phyloP scores from a whole-genome alignment of 225 moss, liverwort and hornwort genomes.

The Thuidium tamariscinum region DNA sequence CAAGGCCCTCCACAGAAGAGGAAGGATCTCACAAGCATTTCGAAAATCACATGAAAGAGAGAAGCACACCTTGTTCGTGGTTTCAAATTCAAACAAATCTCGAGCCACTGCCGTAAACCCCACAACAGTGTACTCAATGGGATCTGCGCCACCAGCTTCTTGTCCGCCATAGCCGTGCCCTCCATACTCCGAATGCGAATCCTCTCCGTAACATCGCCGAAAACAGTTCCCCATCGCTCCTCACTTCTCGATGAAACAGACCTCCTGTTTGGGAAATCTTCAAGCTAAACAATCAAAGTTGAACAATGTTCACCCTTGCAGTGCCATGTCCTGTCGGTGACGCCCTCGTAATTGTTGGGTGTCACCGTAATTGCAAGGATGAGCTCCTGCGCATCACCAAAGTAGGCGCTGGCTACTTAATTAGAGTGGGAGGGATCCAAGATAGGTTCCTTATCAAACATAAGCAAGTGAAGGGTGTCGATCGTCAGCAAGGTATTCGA shows the following conservation, averaged over 20 bases:
- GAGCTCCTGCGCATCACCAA: not conserved
- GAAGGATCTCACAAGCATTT: not conserved
- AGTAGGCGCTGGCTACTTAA: not conserved
- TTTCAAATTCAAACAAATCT: slow-evolving; percentile 30
- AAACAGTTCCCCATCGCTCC: slow-evolving; percentile 32
- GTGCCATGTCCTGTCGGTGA: not conserved
- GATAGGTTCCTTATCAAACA: not conserved
- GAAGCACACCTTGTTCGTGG: slow-evolving; percentile 15
- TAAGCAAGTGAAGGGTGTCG: no score
- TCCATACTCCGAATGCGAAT: not conserved
- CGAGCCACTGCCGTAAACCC: slow-evolving; percentile 30
- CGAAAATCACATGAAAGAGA: not conserved
- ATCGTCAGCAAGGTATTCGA: not conserved
- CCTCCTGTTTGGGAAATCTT: not conserved
- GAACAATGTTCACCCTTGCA: not conserved
- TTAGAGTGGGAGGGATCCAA: not conserved
- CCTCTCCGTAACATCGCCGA: not conserved
- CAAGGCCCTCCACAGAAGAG: not conserved
- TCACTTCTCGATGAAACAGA: not conserved
- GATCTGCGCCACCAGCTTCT: not conserved
- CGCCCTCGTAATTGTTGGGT: not conserved
- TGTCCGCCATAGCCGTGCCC: not conserved
- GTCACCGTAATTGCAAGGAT: not conserved
- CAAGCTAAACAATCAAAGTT: not conserved
- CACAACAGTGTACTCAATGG: not conserved